Base-by-base conservation (phyloP, 495 filamentous ascomycete genomes). In the Penicillium waksmanii region DNA sequence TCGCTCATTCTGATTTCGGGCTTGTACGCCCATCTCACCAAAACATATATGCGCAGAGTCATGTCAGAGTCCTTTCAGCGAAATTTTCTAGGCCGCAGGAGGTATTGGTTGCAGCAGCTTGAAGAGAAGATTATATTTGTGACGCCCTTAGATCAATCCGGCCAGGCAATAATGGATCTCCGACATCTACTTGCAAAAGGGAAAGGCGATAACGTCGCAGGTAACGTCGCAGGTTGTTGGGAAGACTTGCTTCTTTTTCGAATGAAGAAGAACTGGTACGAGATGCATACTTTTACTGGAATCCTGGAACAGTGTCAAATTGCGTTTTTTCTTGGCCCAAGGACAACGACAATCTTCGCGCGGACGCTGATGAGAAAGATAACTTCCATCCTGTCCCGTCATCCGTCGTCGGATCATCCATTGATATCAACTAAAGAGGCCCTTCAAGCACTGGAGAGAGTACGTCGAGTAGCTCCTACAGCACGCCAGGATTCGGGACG, bases 191-290 rank as follows among this genome's bases (percentile, higher is more conserved):
- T 44, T 17, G 21, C 21, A 21, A 21, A 21, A 21, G 21, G 21
- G 21, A 21, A 21, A 21, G 21, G 21, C 21, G 21, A 3, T 21
- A 21, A 21, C 21, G 21, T 21, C 21, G 21, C 21, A 21, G 21
- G 21, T 21, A 21, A 21, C 21, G 21, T 38, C 2, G 35, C 35
- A 38, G 35, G 7, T n/a, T 8, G n/a, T 18, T 44, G n/a, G 42
- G 68, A 71, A 53, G 59, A 57, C 2, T 44, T 67, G 11, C 49
- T 71, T 7, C 69, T 60, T 25, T 57, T 65, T 49, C 55, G 66
- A 19, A 56, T 73, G 18, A 18, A 19, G 5, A 25, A 17, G 0
- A 63, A 71, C 13, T 60, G 57, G 57, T 8, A 21, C 8, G 15
- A 36, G 6, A 53, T 53, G 31, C 19, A 42, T 5, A 50, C 12